Evolutionary conservation across 805 yeast species (phyloP).

Genomic region (Saccharomyces kudriavzevii): DNA sequence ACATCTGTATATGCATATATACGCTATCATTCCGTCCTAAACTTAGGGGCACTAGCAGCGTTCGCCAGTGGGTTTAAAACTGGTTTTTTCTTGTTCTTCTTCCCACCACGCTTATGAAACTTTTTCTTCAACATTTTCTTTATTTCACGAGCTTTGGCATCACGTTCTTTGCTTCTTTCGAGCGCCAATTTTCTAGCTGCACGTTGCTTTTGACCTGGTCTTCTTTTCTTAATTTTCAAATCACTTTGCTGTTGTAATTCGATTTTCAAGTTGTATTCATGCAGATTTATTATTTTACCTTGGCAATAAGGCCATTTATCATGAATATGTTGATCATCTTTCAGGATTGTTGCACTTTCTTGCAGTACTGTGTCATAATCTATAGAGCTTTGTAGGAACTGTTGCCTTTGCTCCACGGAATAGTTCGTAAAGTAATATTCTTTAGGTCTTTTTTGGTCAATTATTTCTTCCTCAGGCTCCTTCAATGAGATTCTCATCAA

Average conservation of each 20-base stretch:
- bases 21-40: conserved; percentile 10
- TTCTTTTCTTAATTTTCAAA: conserved; percentile 15
- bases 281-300: conserved; percentile 12
- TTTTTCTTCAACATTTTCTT: conserved; percentile 27
- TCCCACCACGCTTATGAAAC: conserved; percentile 32
- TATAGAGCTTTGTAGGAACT: conserved; percentile 16
- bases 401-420: conserved; percentile 7
- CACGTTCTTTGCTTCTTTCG: conserved; percentile 19
- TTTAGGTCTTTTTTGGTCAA: conserved; percentile 18
- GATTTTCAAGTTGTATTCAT: conserved; percentile 13
- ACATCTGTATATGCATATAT: background rate
- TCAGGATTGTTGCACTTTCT: conserved; percentile 2
- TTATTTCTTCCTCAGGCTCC: conserved; percentile 14
- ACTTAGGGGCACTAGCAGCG: conserved; percentile 12
- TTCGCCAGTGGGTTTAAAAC: conserved; percentile 14
- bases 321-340: conserved; percentile 2
- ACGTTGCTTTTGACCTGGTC: conserved; percentile 30
- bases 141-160: conserved; percentile 15
- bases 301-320: conserved; percentile 6
- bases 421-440: conserved; percentile 19
- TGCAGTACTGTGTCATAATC: conserved; percentile 11
- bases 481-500: conserved; percentile 23
- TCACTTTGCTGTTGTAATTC: conserved; percentile 8
- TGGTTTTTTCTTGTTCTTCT: conserved; percentile 26
- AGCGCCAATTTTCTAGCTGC: conserved; percentile 20